These are phyloP conservation scores for Xylogone sp. DNA, from an alignment of 2,329 filamentous ascomycete species.

Conservation along the genomic window DNA sequence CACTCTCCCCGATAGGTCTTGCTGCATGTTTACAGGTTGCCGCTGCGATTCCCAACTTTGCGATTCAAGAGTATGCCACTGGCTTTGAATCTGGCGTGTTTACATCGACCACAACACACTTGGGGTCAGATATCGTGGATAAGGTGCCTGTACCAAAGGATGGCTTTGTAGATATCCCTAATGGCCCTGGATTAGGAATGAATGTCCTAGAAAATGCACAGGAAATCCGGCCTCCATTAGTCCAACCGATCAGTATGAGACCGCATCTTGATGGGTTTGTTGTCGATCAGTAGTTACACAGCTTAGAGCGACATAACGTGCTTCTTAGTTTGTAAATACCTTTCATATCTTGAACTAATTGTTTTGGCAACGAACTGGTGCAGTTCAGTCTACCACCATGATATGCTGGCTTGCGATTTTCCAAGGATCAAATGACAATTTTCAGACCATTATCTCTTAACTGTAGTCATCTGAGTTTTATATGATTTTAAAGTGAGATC, in stretches of 20 bases:
- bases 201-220: neutral
- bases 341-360: no score
- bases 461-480: no score
- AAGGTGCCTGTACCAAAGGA: neutral
- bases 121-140: neutral
- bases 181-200: neutral
- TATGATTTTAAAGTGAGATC: no score
- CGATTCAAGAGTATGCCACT: neutral
- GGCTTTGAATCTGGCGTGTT: neutral
- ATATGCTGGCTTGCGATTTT: no score
- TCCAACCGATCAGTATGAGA: neutral
- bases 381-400: no score
- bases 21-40: neutral
- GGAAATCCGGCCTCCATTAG: neutral
- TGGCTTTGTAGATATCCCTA: neutral
- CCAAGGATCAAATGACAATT: no score
- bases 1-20: neutral
- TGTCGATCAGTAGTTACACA: neutral
- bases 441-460: no score
- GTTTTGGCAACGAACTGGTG: no score
- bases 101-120: neutral
- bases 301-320: no score
- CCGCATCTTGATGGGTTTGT: neutral
- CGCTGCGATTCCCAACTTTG: neutral
- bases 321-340: no score